phyloP scores from a whole-genome alignment of 2,329 filamentous ascomycete species.

The Endothia cerciana region DNA sequence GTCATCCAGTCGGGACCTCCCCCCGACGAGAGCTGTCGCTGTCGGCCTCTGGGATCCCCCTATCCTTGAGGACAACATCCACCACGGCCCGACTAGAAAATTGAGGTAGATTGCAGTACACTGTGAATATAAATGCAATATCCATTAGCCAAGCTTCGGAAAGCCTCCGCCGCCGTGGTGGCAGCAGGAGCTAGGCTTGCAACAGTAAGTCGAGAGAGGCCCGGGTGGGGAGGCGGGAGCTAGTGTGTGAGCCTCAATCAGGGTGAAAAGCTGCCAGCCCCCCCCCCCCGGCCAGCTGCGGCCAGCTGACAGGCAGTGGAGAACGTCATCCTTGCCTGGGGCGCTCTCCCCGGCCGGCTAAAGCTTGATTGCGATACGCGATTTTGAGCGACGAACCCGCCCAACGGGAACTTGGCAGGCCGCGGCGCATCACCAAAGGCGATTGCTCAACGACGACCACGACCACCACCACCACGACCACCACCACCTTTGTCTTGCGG shows the following conservation, averaged over 20 bases:
- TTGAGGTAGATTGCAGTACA: neutral
- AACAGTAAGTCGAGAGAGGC: neutral
- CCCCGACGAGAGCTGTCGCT: too few relatives aligned
- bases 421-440: neutral
- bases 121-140: neutral
- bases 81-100: neutral
- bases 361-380: slow-evolving; percentile 11
- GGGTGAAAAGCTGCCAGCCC: neutral
- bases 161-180: neutral
- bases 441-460: neutral
- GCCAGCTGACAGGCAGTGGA: neutral
- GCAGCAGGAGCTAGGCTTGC: neutral
- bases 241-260: neutral
- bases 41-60: too few relatives aligned
- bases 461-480: too few relatives aligned
- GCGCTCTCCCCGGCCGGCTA: neutral
- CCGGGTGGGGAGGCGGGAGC: too few relatives aligned
- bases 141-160: neutral
- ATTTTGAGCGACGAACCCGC: slow-evolving; percentile 7
- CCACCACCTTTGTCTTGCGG: neutral
- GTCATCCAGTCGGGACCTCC: too few relatives aligned
- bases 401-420: slow-evolving; percentile 11
- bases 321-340: neutral
- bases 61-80: neutral
- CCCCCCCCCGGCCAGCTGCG: too few relatives aligned